Evolutionary conservation across 495 filamentous ascomycete genomes (phyloP).

Genomic region (Penicillium subrubescens): DNA sequence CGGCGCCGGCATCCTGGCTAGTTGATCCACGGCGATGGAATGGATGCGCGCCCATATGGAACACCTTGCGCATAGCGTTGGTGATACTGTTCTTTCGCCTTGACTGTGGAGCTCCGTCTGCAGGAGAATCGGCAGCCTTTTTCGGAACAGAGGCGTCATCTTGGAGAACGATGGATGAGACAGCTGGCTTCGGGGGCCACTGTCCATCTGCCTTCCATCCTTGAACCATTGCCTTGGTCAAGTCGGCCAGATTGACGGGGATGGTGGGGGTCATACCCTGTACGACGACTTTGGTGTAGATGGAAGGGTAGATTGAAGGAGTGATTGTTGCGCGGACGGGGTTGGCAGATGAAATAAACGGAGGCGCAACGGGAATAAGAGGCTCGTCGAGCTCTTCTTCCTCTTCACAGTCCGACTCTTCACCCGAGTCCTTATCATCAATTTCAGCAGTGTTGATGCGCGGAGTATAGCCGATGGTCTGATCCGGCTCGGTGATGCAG

Average conservation of each 20-base stretch:
- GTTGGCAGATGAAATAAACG: constrained; percentile 67
- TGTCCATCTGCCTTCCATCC: constrained; percentile 95
- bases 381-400: constrained; percentile 39
- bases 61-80: constrained; percentile 47
- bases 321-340: constrained; percentile 74
- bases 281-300: constrained; percentile 85
- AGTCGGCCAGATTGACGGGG: constrained; percentile 82
- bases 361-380: constrained; percentile 62
- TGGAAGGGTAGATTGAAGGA: constrained; percentile 70
- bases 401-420: constrained; percentile 22
- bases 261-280: constrained; percentile 76
- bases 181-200: constrained; percentile 76
- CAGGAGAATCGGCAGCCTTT: constrained; percentile 15
- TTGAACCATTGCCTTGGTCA: constrained; percentile 78
- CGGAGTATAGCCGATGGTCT: constrained; percentile 7
- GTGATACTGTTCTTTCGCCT: constrained; percentile 43
- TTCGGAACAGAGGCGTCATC: constrained; percentile 34
- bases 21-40: constrained; percentile 46
- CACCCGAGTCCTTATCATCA: constrained; percentile 22
- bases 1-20: constrained; percentile 29
- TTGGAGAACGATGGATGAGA: constrained; percentile 35
- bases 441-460: constrained; percentile 14
- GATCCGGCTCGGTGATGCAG: constrained; percentile 37
- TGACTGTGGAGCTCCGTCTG: constrained; percentile 24
- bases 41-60: constrained; percentile 43